A percentile compares a stretch with the other conserved stretches of the same genome.
These are phyloP conservation scores for Chenopodium quinoa DNA, from an alignment of 148 eudicot genomes.

Conservation along the genomic window DNA sequence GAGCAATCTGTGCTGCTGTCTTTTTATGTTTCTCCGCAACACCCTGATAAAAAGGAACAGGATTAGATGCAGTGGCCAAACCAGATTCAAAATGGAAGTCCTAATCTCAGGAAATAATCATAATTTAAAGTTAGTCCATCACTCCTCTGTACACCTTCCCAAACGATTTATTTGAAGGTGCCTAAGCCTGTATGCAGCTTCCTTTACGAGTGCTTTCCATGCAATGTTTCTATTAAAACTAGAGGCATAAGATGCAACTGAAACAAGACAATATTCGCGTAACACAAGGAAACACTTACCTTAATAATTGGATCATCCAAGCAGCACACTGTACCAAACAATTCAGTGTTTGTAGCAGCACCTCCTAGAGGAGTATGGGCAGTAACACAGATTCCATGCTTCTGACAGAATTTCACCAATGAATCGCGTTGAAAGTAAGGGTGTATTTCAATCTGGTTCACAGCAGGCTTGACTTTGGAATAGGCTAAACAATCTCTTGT, in stretches of 20 bases:
- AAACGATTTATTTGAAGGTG: too few species aligned
- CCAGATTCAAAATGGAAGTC: background rate
- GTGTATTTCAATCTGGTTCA: slow-evolving; percentile 92
- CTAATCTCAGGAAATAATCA: too few species aligned
- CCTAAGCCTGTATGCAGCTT: too few species aligned
- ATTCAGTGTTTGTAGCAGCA: slow-evolving; percentile 72
- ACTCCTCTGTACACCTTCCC: too few species aligned
- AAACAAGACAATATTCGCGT: background rate
- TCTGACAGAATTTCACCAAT: slow-evolving; percentile 84
- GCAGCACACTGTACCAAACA: slow-evolving; percentile 90
- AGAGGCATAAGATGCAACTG: background rate
- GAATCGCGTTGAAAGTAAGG: slow-evolving; percentile 94
- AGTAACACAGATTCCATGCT: slow-evolving; percentile 75
- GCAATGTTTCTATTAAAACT: background rate
- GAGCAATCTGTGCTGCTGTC: slow-evolving; percentile 76
- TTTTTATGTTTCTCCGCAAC: slow-evolving; percentile 72
- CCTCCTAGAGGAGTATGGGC: slow-evolving; percentile 99
- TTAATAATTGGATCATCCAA: slow-evolving; percentile 82
- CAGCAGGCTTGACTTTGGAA: slow-evolving; percentile 93
- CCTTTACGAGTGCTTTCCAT: background rate
- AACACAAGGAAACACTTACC: slow-evolving; percentile 39
- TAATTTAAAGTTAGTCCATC: too few species aligned
- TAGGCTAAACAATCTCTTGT: slow-evolving; percentile 91
- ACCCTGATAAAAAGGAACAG: slow-evolving; percentile 21
- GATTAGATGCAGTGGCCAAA: background rate